Evolutionary conservation across 352 stramenopile species (phyloP).

Genomic region (Pythium rhizo-oryzae): DNA sequence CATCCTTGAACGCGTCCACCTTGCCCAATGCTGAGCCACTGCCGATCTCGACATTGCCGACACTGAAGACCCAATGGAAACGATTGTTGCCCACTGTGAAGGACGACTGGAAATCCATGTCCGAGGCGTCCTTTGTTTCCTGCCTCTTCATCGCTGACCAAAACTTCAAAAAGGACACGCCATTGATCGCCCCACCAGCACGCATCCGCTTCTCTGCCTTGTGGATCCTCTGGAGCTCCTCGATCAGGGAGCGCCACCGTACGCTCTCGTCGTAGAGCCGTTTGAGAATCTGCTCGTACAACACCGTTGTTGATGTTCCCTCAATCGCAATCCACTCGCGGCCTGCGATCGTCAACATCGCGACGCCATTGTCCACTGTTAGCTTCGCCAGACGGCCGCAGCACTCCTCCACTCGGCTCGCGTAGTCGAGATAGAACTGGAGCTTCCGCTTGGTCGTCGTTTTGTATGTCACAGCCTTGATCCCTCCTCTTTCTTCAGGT

Average conservation of each 20-base stretch:
- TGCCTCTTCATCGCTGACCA: slow-evolving; percentile 57
- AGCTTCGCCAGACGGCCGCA: slow-evolving; percentile 47
- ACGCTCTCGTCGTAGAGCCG: slow-evolving; percentile 41
- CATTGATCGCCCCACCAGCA: slow-evolving; percentile 29
- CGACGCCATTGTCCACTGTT: slow-evolving; percentile 39
- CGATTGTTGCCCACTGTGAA: slow-evolving; percentile 52
- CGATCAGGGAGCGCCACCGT: slow-evolving; percentile 51
- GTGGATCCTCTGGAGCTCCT: slow-evolving; percentile 40
- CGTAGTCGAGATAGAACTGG: slow-evolving; percentile 72
- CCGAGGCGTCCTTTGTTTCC: slow-evolving; percentile 30
- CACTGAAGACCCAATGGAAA: slow-evolving; percentile 66
- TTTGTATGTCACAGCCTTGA: slow-evolving; percentile 60
- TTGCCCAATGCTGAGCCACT: slow-evolving; percentile 65
- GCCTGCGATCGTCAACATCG: slow-evolving; percentile 41
- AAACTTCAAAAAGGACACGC: slow-evolving; percentile 49
- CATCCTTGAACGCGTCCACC: slow-evolving; percentile 49
- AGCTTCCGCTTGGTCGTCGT: slow-evolving; percentile 76
- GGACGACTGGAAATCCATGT: slow-evolving; percentile 45
- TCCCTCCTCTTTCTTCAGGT: slow-evolving; percentile 29
- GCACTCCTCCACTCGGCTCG: slow-evolving; percentile 47
- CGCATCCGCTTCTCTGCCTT: slow-evolving; percentile 17
- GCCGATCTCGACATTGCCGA: slow-evolving; percentile 70
- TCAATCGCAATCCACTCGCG: slow-evolving; percentile 57
- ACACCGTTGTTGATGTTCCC: slow-evolving; percentile 39
- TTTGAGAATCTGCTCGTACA: slow-evolving; percentile 58